Base-by-base conservation (phyloP, 345 rosid genomes). In the Hibiscus tridactylites region DNA sequence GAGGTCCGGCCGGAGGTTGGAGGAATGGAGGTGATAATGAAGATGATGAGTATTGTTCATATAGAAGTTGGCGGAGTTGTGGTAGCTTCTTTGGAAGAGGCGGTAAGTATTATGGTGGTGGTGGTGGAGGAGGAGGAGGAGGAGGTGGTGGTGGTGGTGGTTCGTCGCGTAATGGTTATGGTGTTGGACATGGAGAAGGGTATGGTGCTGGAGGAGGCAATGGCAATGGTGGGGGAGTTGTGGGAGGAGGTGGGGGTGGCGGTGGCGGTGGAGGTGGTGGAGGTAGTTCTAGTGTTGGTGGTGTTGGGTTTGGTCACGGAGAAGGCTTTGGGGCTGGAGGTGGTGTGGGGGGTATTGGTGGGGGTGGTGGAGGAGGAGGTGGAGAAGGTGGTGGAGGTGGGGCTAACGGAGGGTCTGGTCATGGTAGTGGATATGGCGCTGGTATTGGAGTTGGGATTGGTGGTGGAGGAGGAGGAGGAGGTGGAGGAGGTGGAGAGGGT, bases 21-120 rank as follows among this genome's bases (percentile, higher is more conserved):
- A 71, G 52, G 13, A 49, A 15, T 58, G 63, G 61, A 16, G 61
- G 64, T 61, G 58, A 77, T 63, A 74, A 68, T 4, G 73, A 62
- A 17, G 81, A 83, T 19, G 72, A 77, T 31, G 68, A 68, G 66
- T 61, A 75, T 71, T 82, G 88, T 31, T 80, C 76, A 0, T 76
- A 76, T 33, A 13, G 76, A 61, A 76, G 79, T 77, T 87, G 86
- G 88, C 70, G 90, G 57, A 81, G 90, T 21, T 81, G 88, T 62
- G 87, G 88, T 54, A 83, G 85, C 47, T 87, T 87, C 66, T 83
- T 73, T 65, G 81, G 76, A 0, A 26, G 67, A 13, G 80, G 76
- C 7, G 71, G 52, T 16, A 44, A 15, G 3, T 47, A 33, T 37
- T 33, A 28, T 19, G 53, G 54, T 10, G 72, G 46, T 6, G 62